A percentile compares a stretch with the other conserved stretches of the same genome.
phyloP scores from a whole-genome alignment of 345 rosid species.

The Combretum micranthum region DNA sequence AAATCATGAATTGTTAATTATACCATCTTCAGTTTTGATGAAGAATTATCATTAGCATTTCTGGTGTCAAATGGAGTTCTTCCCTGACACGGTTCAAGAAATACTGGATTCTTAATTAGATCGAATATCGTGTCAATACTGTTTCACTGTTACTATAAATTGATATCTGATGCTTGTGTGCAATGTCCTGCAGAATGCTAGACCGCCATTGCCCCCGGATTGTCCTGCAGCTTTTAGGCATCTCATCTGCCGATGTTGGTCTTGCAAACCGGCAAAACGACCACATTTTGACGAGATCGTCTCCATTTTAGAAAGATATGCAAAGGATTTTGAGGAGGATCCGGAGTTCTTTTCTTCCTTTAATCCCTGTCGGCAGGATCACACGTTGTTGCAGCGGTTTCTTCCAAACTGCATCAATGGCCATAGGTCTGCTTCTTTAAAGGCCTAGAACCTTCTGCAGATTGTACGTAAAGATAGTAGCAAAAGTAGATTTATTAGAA shows the following conservation, averaged over 20 bases:
- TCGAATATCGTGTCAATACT: not conserved
- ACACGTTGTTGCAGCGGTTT: conserved; percentile 22
- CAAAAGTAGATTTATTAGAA: too few relatives aligned
- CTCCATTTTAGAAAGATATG: conserved; percentile 38
- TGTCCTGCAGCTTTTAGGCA: conserved; percentile 49
- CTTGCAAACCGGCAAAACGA: conserved; percentile 45
- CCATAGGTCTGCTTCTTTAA: conserved; percentile 13
- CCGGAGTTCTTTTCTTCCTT: conserved; percentile 39
- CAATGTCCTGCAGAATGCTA: conserved; percentile 46
- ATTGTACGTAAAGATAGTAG: conserved; percentile 1
- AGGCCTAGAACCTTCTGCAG: conserved; percentile 13
- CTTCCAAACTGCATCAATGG: conserved; percentile 27
- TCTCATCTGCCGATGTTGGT: conserved; percentile 63
- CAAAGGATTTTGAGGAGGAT: conserved; percentile 43
- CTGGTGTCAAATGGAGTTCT: not conserved
- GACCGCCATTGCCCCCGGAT: conserved; percentile 54
- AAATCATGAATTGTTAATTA: too few relatives aligned
- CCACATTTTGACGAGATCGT: conserved; percentile 62
- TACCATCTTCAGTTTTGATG: too few relatives aligned
- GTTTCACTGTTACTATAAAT: not conserved
- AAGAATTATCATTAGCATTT: too few relatives aligned
- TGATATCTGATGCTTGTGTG: conserved; percentile 1
- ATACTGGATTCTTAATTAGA: not conserved
- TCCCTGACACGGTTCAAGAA: not conserved
- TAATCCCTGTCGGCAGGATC: conserved; percentile 21